Percentiles rank a stretch among this genome's conserved stretches.
These are phyloP conservation scores for Tetrapisispora iriomotensis DNA, from an alignment of 805 yeast species.

Conservation along the genomic window DNA sequence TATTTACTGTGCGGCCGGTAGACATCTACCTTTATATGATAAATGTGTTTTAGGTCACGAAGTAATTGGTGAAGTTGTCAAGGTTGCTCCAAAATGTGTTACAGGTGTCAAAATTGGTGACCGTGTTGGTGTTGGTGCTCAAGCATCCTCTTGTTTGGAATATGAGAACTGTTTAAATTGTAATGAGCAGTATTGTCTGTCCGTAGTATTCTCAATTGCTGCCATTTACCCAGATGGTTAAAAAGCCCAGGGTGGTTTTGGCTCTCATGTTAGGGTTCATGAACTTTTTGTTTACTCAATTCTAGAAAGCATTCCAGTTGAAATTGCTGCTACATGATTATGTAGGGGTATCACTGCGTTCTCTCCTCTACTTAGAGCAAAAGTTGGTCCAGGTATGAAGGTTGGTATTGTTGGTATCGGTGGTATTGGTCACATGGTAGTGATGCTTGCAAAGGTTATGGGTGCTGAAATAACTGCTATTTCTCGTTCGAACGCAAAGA, in stretches of 20 bases:
- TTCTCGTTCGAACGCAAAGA: slow-evolving; percentile 41
- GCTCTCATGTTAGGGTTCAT: slow-evolving; percentile 55
- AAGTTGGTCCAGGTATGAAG: slow-evolving; percentile 39
- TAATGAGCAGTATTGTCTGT: slow-evolving; percentile 50
- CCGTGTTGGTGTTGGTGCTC: slow-evolving; percentile 76
- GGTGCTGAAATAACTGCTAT: slow-evolving; percentile 52
- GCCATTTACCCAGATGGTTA: slow-evolving; percentile 38
- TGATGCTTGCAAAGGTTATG: slow-evolving; percentile 47
- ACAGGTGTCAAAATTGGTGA: slow-evolving; percentile 50
- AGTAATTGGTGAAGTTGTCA: slow-evolving; percentile 49
- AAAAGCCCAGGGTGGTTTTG: slow-evolving; percentile 55
- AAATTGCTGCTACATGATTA: slow-evolving; percentile 58
- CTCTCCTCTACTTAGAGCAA: slow-evolving; percentile 52
- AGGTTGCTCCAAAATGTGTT: slow-evolving; percentile 48
- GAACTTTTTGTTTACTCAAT: slow-evolving; percentile 55
- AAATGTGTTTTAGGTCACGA: slow-evolving; percentile 57
- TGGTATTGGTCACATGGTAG: slow-evolving; percentile 49
- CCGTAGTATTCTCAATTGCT: slow-evolving; percentile 40
- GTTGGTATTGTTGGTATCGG: slow-evolving; percentile 50
- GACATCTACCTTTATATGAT: slow-evolving; percentile 15
- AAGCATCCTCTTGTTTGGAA: slow-evolving; percentile 46
- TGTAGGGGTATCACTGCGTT: slow-evolving; percentile 72
- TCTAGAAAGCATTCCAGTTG: slow-evolving; percentile 44
- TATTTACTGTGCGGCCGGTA: slow-evolving; percentile 16
- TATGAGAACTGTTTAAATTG: slow-evolving; percentile 49